Base-by-base conservation (phyloP, 306 rosid species). In the Arachis stenosperma region DNA sequence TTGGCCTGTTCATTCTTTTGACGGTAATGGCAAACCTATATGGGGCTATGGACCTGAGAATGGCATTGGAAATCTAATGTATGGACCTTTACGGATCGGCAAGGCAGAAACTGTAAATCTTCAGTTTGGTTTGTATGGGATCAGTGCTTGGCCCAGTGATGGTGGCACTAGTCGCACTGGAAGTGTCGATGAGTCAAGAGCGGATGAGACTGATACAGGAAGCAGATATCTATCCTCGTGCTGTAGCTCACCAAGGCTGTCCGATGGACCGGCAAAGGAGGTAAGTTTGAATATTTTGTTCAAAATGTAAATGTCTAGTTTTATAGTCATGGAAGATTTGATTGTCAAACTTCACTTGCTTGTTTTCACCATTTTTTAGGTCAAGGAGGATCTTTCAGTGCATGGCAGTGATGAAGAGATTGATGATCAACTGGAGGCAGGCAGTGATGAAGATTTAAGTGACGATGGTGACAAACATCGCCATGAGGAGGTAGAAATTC, bases 331-430 rank as follows among this genome's bases (percentile, higher is more conserved):
- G 65, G 61, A 27, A 36, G 5, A 12, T 4, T 61, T 77, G 9
- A 13, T 57, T 61, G 13, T 13, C 41, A 17, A 7, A 53, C 22
- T 53, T 36, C 53, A 37, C 73, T 71, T 30, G 14, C 43, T 54
- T n/a, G 14, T 33, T 75, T 55, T 7, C 46, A 67, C 8, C 7
- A 9, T 33, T 10, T 42, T 70, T 77, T 61, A 88, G 97, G 86
- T 86, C 59, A 90, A 79, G 88, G 92, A 85, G 74, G 94, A 88
- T 48, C 83, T 43, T 52, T 90, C 90, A 13, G 97, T 90, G 52
- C 73, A 86, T 75, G 97, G 97, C 7, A 90, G 97, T 44, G 94
- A 90, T 67, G 97, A 88, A 80, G 97, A 90, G 81, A 81, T 80
- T 65, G 97, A 88, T 71, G 92, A 90, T 54, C 88, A 83, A 42